Base-by-base conservation (phyloP, 495 filamentous ascomycete genomes). In the Xylaria longipes region DNA sequence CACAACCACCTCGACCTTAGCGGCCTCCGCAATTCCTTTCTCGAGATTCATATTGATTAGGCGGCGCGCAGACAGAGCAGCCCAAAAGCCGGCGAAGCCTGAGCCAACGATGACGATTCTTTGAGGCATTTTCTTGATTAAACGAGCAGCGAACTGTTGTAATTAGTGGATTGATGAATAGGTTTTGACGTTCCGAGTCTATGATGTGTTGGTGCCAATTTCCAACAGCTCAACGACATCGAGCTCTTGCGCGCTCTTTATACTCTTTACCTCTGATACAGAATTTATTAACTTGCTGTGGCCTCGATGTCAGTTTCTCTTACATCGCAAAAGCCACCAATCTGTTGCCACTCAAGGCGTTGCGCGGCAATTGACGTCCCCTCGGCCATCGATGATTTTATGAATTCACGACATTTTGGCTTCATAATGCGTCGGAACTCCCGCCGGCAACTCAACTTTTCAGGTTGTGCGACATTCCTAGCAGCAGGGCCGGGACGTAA, bases 51-150 rank as follows among this genome's bases (percentile, higher is more conserved):
- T 9, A 41, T 25, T 64, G 31, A 76, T 72, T 4, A 82, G 74
- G n/a, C 80, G 75, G 31, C 75, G 75, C 50, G 80, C 80, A 4
- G 79, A 72, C 6, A 82, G 64, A 22, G 80, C 79, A 52, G 76
- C 79, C 78, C 78, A 82, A 14, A 80, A 58, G 31, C 80, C 80
- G 48, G 79, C 79, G 57, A 82, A 82, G 1, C 80, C 80, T 41
- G 80, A 70, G 2, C 80, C 80, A 43, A 81, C 70, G 31, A 74
- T 54, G 65, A 69, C 65, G 11, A 74, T 72, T 20, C 54, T 62
- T 60, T 69, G 66, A 61, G 66, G 8, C 52, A 61, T 69, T 17
- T 33, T 61, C 39, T n/a, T n/a, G 7, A 54, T 41, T 3, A 41
- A 48, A 5, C 25, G 39, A 35, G 9, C 29, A 22, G 35, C 5